Evolutionary conservation across 148 eudicot genomes (phyloP).

Genomic region (Fagopyrum homotropicum): DNA sequence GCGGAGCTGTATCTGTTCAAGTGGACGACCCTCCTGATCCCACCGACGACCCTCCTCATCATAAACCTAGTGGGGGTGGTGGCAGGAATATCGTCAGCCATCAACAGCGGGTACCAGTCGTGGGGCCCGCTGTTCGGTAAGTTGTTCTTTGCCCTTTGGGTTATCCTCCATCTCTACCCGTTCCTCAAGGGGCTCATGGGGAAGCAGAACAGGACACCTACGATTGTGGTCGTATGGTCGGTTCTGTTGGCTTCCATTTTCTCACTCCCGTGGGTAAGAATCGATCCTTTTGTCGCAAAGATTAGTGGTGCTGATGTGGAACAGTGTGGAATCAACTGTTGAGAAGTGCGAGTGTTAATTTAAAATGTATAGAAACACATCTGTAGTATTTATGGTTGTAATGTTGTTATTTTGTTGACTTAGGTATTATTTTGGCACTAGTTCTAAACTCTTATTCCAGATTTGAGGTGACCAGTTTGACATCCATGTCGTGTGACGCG

Average conservation of each 20-base stretch:
- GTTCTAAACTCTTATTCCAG: too few relatives aligned
- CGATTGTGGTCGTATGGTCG: constrained; percentile 74
- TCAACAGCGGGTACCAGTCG: constrained; percentile 75
- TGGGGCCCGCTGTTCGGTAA: constrained; percentile 85
- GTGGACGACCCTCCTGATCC: constrained; percentile 74
- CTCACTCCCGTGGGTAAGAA: constrained; percentile 65
- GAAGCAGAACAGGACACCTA: constrained; percentile 67
- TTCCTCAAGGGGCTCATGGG: constrained; percentile 86
- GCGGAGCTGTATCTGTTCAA: constrained; percentile 74
- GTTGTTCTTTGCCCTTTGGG: constrained; percentile 74
- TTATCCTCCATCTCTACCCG: constrained; percentile 70
- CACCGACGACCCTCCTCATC: constrained; percentile 71
- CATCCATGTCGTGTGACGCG: too few relatives aligned
- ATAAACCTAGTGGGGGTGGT: constrained; percentile 70
- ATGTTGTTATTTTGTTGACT: background rate
- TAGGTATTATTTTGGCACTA: too few relatives aligned
- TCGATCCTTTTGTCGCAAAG: constrained; percentile 54
- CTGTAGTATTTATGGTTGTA: background rate
- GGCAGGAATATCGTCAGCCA: constrained; percentile 62
- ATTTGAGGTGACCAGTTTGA: too few relatives aligned
- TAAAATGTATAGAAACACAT: background rate
- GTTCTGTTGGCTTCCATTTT: constrained; percentile 80
- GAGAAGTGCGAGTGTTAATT: background rate
- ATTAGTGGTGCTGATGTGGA: constrained; percentile 50
- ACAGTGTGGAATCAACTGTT: constrained; percentile 71